These are phyloP conservation scores for Pyricularia sp. DNA, from an alignment of 2,329 filamentous ascomycete species.

Conservation along the genomic window DNA sequence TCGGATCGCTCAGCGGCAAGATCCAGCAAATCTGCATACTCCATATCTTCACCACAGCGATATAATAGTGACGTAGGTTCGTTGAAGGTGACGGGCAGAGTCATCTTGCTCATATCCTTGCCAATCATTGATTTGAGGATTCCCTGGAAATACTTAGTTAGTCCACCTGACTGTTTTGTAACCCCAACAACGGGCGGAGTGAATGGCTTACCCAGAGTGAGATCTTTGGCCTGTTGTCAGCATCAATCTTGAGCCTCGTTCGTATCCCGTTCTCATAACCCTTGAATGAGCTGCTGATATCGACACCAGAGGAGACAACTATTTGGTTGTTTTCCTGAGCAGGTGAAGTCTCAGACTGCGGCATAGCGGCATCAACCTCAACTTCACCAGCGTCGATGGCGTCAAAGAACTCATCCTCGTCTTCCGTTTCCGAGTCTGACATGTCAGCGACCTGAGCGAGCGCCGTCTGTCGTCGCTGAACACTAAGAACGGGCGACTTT, in stretches of 20 bases:
- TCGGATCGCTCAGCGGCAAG: conserved; percentile 73
- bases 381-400: conserved; percentile 89
- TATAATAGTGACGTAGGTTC: conserved; percentile 93
- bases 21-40: conserved; percentile 88
- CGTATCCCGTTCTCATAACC: conserved; percentile 88
- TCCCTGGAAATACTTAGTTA: conserved; percentile 39
- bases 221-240: conserved; percentile 84
- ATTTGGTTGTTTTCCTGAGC: conserved; percentile 29
- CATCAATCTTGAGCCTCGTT: conserved; percentile 71
- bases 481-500: conserved; percentile 26
- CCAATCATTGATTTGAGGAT: conserved; percentile 99
- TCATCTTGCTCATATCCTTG: conserved; percentile 99
- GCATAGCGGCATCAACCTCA: conserved; percentile 54
- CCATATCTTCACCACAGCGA: conserved; percentile 93
- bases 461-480: conserved; percentile 47
- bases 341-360: conserved; percentile 28
- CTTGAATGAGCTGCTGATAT: conserved; percentile 66
- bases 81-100: conserved; percentile 93
- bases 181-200: background rate
- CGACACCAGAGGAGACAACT: conserved; percentile 32
- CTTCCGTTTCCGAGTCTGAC: conserved; percentile 69
- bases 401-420: conserved; percentile 78
- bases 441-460: conserved; percentile 60
- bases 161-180: background rate
- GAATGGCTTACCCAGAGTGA: conserved; percentile 71